Conservation (phyloP, 176 grass and related monocot genomes). For the Ampelocalamus luodianensis region DNA sequence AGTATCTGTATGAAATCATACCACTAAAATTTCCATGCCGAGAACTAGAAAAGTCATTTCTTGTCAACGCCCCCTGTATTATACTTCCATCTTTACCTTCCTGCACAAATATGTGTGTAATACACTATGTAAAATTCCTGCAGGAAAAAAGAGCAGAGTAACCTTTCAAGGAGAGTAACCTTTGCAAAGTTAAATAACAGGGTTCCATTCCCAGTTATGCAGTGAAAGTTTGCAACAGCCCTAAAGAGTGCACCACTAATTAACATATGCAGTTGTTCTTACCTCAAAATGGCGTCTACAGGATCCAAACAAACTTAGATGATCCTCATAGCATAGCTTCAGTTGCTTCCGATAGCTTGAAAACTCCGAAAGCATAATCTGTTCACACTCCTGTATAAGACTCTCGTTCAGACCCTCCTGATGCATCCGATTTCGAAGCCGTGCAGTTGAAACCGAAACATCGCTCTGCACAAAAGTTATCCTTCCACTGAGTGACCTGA, state of each 20-base stretch:
- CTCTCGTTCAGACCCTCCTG: conserved; percentile 65
- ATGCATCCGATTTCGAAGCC: conserved; percentile 60
- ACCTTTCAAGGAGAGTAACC: conserved; percentile 63
- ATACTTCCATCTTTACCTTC: conserved; percentile 73
- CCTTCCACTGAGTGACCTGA: conserved; percentile 62
- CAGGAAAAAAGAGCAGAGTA: conserved; percentile 59
- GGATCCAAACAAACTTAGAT: conserved; percentile 66
- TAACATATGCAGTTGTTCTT: conserved; percentile 19
- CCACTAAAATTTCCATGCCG: conserved; percentile 74
- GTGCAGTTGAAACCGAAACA: conserved; percentile 62
- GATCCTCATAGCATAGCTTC: conserved; percentile 60
- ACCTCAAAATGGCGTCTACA: conserved; percentile 64
- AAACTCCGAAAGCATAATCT: conserved; percentile 71
- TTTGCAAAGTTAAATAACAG: conserved; percentile 43
- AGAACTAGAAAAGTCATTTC: conserved; percentile 71
- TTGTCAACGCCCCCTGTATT: conserved; percentile 54
- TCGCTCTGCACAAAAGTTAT: conserved; percentile 60
- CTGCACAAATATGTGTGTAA: conserved; percentile 76
- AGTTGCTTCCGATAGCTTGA: conserved; percentile 63
- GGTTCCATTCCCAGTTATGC: conserved; percentile 2
- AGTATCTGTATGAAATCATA: conserved; percentile 45
- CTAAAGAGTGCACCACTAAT: conserved; percentile 12
- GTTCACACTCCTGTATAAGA: conserved; percentile 73
- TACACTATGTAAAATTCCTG: conserved; percentile 65
- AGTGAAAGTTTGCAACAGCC: neutral